phyloP scores from a whole-genome alignment of 306 rosid genomes.

The Citrullus amarus region DNA sequence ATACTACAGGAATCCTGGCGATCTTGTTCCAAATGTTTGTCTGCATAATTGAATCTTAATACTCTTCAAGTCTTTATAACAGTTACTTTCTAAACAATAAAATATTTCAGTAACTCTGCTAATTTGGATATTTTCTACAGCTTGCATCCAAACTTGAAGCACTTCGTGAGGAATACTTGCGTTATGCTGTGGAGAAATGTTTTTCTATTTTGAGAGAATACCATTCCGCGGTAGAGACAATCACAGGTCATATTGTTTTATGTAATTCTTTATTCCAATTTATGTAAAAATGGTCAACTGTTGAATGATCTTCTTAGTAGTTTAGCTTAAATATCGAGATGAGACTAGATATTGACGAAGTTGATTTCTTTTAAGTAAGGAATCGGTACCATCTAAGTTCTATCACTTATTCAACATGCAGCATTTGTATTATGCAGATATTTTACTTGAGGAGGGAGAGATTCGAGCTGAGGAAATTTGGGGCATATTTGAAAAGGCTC shows the following conservation, averaged over 20 bases:
- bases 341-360: not conserved
- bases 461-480: slow-evolving; percentile 78
- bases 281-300: slow-evolving; percentile 5
- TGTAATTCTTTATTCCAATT: slow-evolving; percentile 11
- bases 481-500: slow-evolving; percentile 54
- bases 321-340: slow-evolving; percentile 1
- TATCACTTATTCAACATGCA: not conserved
- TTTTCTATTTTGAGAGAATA: slow-evolving; percentile 56
- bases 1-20: slow-evolving; percentile 60
- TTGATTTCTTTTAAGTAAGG: not conserved
- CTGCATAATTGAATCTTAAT: not conserved
- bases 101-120: not conserved
- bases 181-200: slow-evolving; percentile 73
- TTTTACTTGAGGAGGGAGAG: slow-evolving; percentile 72
- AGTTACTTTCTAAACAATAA: not conserved
- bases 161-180: slow-evolving; percentile 91
- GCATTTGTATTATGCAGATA: slow-evolving; percentile 37
- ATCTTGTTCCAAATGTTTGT: slow-evolving; percentile 89
- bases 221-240: slow-evolving; percentile 78
- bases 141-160: slow-evolving; percentile 88
- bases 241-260: slow-evolving; percentile 52
- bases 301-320: not conserved
- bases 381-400: not conserved
- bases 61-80: not conserved
- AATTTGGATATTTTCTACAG: slow-evolving; percentile 32